Evolutionary conservation across 805 yeast species (phyloP), one percentile per base, ranked within the genome.

Genomic region (Starmerella gropengiesseri): DNA sequence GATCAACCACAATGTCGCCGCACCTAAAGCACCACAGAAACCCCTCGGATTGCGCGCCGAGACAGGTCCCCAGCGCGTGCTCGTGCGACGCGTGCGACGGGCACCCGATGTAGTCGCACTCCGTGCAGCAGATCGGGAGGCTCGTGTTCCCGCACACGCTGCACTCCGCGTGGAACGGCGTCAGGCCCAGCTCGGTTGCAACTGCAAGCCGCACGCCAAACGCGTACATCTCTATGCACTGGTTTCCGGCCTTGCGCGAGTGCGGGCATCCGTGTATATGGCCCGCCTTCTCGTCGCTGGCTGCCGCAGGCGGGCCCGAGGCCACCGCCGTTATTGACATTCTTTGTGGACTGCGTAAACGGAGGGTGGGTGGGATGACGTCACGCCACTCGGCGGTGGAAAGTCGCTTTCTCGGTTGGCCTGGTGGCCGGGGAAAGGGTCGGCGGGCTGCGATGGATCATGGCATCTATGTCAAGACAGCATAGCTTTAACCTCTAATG

Each of bases 21-120:
- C 97, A 89, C 58, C 70, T 74, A 60, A 81, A 81, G 60, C 97
- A 89, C 55, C 74, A 79, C 33, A 87, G 60, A 8, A 36, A 36
- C 21, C 46, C 57, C 35, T 78, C 68, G 1, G 87, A 87, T 38
- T 75, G 70, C 16, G 66, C 64, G 3, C 85, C 48, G 17, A 58
- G 67, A 59, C 81, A 86, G 29, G 84, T 78, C 18, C 79, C 84
- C 58, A 77, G 69, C 2, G 67, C 58, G 60, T 77, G 84, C 22
- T 37, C 46, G 37, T 50, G 53, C 7, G 31, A 34, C 8, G 45
- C 12, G 28, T 54, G 57, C 22, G 18, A 18, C n/a, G 47, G 45
- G 37, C 57, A 54, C 11, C 49, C 54, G 19, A 50, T 37, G 28
- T 23, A 48, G 26, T 40, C 49, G 45, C 57, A 54, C 21, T 46